These are phyloP conservation scores for Aspergillus affinis DNA, from an alignment of 495 filamentous ascomycete species.

Conservation along the genomic window DNA sequence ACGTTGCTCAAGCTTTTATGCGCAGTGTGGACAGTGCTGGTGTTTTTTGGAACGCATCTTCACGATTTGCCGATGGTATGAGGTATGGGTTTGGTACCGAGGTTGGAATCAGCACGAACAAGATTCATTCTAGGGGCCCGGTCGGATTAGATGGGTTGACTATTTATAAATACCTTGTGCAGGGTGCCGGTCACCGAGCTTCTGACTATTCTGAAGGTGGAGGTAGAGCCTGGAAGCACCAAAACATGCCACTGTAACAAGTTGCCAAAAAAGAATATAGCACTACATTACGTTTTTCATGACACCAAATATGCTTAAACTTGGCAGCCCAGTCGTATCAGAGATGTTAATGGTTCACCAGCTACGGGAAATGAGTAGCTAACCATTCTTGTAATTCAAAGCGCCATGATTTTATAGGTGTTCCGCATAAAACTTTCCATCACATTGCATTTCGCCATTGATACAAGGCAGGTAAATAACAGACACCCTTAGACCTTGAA, in stretches of 20 bases:
- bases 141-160: conserved; percentile 93
- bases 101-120: conserved; percentile 97
- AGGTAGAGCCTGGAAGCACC: conserved; percentile 61
- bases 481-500: conserved; percentile 86
- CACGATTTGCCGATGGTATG: conserved; percentile 93
- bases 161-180: conserved; percentile 93
- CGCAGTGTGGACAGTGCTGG: conserved; percentile 81
- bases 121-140: conserved; percentile 91
- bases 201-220: conserved; percentile 67
- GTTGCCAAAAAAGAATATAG: not conserved
- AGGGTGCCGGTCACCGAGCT: conserved; percentile 75
- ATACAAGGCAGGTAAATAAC: conserved; percentile 13
- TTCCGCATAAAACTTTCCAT: conserved; percentile 3
- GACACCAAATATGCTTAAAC: not conserved
- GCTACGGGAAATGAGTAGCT: conserved; percentile 9
- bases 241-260: conserved; percentile 44
- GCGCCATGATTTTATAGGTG: conserved; percentile 1
- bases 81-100: conserved; percentile 97
- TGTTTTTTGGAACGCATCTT: conserved; percentile 96
- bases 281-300: not conserved
- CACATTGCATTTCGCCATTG: conserved; percentile 2
- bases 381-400: conserved; percentile 3
- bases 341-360: conserved; percentile 10
- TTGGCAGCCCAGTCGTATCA: not conserved
- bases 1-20: conserved; percentile 76